Evolutionary conservation across 768 basidiomycete species (phyloP).

Genomic region (Calocera viscosa): DNA sequence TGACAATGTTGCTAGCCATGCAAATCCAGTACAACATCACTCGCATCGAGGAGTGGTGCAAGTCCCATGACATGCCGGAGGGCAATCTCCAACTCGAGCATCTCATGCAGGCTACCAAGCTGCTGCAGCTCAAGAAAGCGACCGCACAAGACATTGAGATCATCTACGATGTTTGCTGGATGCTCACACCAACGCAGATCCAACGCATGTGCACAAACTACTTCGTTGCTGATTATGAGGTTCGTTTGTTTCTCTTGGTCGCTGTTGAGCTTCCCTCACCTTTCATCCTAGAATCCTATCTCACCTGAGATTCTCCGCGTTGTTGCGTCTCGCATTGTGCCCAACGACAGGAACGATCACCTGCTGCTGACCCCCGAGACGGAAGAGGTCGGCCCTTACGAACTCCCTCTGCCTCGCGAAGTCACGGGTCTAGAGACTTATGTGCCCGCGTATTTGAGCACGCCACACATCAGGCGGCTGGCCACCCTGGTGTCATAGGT

Average conservation of each 20-base stretch:
- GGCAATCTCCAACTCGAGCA: conserved; percentile 95
- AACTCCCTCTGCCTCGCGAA: conserved; percentile 84
- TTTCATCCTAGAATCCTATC: conserved; percentile 64
- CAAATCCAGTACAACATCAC: conserved; percentile 99
- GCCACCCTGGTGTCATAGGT: conserved; percentile 56
- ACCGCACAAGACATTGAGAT: conserved; percentile 94
- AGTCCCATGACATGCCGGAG: conserved; percentile 99
- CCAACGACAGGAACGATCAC: conserved; percentile 95
- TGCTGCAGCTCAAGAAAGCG: conserved; percentile 95
- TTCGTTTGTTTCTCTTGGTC: conserved; percentile 25
- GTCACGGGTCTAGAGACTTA: conserved; percentile 95
- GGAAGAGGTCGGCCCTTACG: conserved; percentile 93
- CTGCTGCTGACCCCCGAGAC: conserved; percentile 89
- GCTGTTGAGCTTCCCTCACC: conserved; percentile 6
- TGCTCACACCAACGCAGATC: conserved; percentile 97
- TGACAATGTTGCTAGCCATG: conserved; percentile 55
- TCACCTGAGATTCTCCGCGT: conserved; percentile 94
- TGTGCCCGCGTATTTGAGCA: conserved; percentile 81
- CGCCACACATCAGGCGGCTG: conserved; percentile 75
- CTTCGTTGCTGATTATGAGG: conserved; percentile 98
- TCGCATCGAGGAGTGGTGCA: conserved; percentile 97
- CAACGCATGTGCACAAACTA: conserved; percentile 99
- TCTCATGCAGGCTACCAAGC: conserved; percentile 98
- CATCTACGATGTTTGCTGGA: conserved; percentile 99
- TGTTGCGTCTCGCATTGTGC: conserved; percentile 88